Conservation (phyloP, 257 asterid genomes). For the Catharanthus roseus region DNA sequence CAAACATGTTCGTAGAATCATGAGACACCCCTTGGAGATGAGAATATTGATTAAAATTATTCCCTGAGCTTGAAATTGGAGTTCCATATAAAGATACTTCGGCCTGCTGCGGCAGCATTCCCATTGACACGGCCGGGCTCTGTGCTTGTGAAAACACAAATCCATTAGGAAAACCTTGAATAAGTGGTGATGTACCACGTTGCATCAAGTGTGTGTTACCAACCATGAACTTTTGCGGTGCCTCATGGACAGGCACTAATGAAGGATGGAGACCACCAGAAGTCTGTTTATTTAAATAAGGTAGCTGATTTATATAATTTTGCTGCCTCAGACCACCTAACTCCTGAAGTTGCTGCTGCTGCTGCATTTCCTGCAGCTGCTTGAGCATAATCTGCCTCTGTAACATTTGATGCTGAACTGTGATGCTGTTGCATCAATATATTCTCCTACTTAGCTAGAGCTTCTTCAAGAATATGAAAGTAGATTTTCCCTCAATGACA, state of each 20-base stretch:
- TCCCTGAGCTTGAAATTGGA: slow-evolving; percentile 27
- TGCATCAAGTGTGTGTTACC: slow-evolving; percentile 44
- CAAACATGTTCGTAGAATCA: slow-evolving; percentile 25
- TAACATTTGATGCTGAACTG: slow-evolving; percentile 40
- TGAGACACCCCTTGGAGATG: slow-evolving; percentile 39
- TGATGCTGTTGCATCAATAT: slow-evolving; percentile 23
- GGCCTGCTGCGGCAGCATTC: slow-evolving; percentile 37
- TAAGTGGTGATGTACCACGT: slow-evolving; percentile 27
- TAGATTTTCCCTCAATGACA: not conserved
- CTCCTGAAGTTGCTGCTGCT: slow-evolving; percentile 57
- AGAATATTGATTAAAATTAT: slow-evolving; percentile 29
- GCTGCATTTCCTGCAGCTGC: slow-evolving; percentile 69
- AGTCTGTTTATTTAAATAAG: slow-evolving; percentile 27
- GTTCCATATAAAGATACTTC: slow-evolving; percentile 37
- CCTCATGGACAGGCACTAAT: slow-evolving; percentile 34
- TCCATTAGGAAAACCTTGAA: slow-evolving; percentile 46
- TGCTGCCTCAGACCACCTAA: slow-evolving; percentile 36
- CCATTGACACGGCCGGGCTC: slow-evolving; percentile 28
- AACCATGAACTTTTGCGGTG: slow-evolving; percentile 37
- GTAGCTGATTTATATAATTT: slow-evolving; percentile 34
- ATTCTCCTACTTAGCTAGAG: slow-evolving; percentile 3
- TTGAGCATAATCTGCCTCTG: slow-evolving; percentile 65
- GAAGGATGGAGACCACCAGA: slow-evolving; percentile 32
- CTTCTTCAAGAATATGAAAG: slow-evolving; percentile 13
- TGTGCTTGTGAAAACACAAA: slow-evolving; percentile 42